Evolutionary conservation across 2,329 filamentous ascomycete species (phyloP), one percentile per base, ranked within the genome.

Genomic region (Neofusicoccum sp.): DNA sequence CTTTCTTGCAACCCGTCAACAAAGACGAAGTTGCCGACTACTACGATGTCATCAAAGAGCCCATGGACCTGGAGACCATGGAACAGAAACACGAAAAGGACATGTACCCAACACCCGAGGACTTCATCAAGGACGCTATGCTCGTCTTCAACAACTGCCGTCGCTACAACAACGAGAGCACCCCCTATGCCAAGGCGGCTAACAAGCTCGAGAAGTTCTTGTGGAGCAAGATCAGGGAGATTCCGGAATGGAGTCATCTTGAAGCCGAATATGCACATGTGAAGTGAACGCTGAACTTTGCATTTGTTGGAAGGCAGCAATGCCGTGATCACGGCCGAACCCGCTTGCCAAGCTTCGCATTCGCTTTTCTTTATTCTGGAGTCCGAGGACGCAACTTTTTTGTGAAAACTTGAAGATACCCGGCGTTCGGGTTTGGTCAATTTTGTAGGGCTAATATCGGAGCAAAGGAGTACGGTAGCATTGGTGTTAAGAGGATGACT

Each of bases 11-110:
- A 28, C 93, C 95, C 0, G 95, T 99, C 66, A 97, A 96, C 73
- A 88, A 89, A 66, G 95, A 99, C 69, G 95, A 98, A 66, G 95
- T 99, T 0, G 87, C 91, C n/a, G 95, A 99, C 74, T 99, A 99
- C 78, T 98, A 98, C 79, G 91, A 96, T 62, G 93, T 98, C 63
- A 99, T 99, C 80, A 93, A 93, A 72, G 90, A 96, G 74, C 95
- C 95, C 36, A 99, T 99, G 95, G 95, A 97, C 72, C 81, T 97
- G 49, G 88, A 86, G 49, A 97, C 93, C 20, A 98, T 99, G 93
- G 95, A 98, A 76, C 87, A 86, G 67, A 96, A 96, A 76, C 88
- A 97, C 65, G 93, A 98, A 71, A 91, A 91, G 40, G 95, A 98
- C 76, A 85, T 93, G 70, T 99, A 99, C 72, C 85, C 87, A 14